Evolutionary conservation across 768 basidiomycete genomes (phyloP).

Genomic region (Mycena filopes): DNA sequence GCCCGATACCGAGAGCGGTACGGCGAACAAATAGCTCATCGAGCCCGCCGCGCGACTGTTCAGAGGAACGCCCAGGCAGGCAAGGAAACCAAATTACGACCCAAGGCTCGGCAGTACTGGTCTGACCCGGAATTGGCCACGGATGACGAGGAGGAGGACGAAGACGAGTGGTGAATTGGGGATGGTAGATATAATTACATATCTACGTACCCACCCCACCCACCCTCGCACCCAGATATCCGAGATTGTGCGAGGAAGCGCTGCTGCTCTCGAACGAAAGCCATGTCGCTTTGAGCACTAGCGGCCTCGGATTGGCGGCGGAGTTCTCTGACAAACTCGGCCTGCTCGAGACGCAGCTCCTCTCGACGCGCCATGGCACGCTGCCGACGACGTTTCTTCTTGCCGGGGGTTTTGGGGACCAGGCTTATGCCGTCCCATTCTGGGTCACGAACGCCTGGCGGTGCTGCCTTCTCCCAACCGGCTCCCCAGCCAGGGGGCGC

Average conservation of each 20-base stretch:
- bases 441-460: not conserved
- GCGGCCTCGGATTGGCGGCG: no score
- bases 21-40: slow-evolving; percentile 10
- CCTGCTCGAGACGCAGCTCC: no score
- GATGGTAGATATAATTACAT: no score
- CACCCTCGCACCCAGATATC: no score
- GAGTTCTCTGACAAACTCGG: no score
- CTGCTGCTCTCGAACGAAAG: no score
- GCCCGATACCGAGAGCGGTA: not conserved
- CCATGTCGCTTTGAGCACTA: no score
- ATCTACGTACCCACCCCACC: not conserved
- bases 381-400: not conserved
- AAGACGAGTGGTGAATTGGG: not conserved
- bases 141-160: not conserved
- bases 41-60: not conserved
- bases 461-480: not conserved
- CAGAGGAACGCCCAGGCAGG: not conserved
- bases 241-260: no score
- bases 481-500: not conserved
- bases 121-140: slow-evolving; percentile 1
- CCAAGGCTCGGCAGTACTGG: slow-evolving; percentile 17
- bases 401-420: not conserved
- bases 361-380: not conserved
- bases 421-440: not conserved
- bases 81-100: not conserved